phyloP scores from a whole-genome alignment of 179 eudicot genomes.

The Beta lomatogona region DNA sequence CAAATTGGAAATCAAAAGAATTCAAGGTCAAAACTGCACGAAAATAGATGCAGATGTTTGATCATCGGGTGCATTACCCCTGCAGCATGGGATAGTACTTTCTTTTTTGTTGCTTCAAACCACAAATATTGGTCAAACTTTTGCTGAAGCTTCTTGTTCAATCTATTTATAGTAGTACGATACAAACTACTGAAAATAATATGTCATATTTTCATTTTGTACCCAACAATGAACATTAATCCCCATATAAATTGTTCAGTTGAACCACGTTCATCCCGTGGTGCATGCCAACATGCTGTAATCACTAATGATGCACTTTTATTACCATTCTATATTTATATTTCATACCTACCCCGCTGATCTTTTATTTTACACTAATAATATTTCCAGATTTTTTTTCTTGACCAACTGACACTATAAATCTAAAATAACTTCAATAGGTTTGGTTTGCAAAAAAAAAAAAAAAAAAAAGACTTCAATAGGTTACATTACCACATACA shows the following conservation, averaged over 20 bases:
- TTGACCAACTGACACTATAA: background rate
- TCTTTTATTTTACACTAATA: background rate
- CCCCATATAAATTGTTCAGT: slow-evolving; percentile 4
- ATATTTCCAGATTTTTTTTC: background rate
- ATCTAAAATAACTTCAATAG: too few relatives aligned
- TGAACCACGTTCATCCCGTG: slow-evolving; percentile 10
- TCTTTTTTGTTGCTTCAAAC: background rate
- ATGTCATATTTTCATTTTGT: background rate
- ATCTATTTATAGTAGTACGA: slow-evolving; percentile 1
- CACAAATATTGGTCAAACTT: slow-evolving; percentile 19
- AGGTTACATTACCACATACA: too few relatives aligned
- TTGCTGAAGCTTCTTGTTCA: background rate
- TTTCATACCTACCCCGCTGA: background rate
- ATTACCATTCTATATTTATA: background rate
- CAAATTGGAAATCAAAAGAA: background rate
- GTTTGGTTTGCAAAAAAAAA: too few relatives aligned
- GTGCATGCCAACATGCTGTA: slow-evolving; percentile 9
- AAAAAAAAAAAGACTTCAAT: too few relatives aligned
- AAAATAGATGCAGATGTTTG: slow-evolving; percentile 24
- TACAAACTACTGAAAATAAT: background rate
- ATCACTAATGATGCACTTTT: background rate
- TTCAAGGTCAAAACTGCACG: slow-evolving; percentile 18
- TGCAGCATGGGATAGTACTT: background rate
- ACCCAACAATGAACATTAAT: background rate
- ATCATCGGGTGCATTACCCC: slow-evolving; percentile 12